Evolutionary conservation across 2,329 filamentous ascomycete species (phyloP), one percentile per base, ranked within the genome.

Genomic region (Sphaerulina vaccinii): DNA sequence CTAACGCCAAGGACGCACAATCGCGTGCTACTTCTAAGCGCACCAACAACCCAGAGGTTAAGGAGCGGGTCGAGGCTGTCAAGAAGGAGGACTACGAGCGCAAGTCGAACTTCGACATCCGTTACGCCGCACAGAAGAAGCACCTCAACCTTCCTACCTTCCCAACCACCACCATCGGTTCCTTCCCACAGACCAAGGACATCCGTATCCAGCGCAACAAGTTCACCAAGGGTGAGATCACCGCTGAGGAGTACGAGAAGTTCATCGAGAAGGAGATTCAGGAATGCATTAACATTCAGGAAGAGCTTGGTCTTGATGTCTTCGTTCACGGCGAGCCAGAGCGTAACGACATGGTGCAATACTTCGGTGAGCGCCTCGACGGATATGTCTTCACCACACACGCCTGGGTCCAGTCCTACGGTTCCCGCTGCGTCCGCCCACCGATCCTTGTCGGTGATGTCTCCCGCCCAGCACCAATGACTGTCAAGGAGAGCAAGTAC

Each of bases 301-400:
- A 97, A 69, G 93, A 97, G 80, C 91, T 99, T 69, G 90, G 84
- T 74, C 86, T 99, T 49, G 93, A 99, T 67, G 93, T 99, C 73
- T 89, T 88, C 72, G 93, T 99, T 62, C 93, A 99, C 81, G 93
- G 93, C 72, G 93, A 99, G 83, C 93, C 93, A 55, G 93, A 99
- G 85, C 90, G 93, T 75, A 99, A 99, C 80, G 93, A 99, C 85
- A 99, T 99, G 93, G 93, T 99, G 48, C 93, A 99, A 79, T 99
- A 96, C 86, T 99, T 99, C 68, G 93, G 93, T 76, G 93, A 99
- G 84, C 88, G 90, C 70, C 83, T 99, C 59, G 84, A 95, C 68
- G 93, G 93, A 70, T 99, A 97, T 75, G 87, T 90, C 72, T 99
- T 99, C 84, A 99, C 93, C 73, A 97, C 92, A 73, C 88, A 96